Percentiles rank a stretch among this genome's conserved stretches.
Evolutionary conservation across 208 protist genomes (phyloP).

Genomic region (Crithidia mellificae): DNA sequence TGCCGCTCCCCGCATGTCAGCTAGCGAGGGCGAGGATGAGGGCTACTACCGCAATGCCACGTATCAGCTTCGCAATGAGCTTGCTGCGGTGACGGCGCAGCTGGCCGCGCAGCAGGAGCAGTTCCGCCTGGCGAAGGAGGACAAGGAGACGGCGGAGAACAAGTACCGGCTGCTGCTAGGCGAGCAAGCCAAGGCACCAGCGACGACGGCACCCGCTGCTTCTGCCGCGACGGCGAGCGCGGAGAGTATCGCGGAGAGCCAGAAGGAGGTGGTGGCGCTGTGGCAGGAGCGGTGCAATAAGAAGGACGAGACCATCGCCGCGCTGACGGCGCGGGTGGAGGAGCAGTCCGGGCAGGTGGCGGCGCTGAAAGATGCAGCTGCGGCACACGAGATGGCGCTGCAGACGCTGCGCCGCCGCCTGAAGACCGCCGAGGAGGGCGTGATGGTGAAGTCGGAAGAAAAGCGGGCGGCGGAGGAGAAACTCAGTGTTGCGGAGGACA

Average conservation of each 20-base stretch:
- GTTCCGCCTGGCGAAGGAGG: slow-evolving; percentile 35
- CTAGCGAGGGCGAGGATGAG: slow-evolving; percentile 28
- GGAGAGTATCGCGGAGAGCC: not conserved
- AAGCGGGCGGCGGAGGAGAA: slow-evolving; percentile 52
- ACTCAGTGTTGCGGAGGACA: slow-evolving; percentile 59
- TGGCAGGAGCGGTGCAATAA: slow-evolving; percentile 46
- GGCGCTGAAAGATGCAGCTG: slow-evolving; percentile 54
- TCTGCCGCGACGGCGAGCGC: not conserved
- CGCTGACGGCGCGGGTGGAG: slow-evolving; percentile 52
- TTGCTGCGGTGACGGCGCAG: slow-evolving; percentile 36
- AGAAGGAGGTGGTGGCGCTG: slow-evolving; percentile 21
- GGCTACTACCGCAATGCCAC: slow-evolving; percentile 43
- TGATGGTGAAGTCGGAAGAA: slow-evolving; percentile 55
- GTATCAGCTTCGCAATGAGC: slow-evolving; percentile 53
- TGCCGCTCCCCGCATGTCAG: not conserved
- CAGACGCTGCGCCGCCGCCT: slow-evolving; percentile 54
- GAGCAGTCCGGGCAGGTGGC: slow-evolving; percentile 46
- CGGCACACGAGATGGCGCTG: slow-evolving; percentile 55
- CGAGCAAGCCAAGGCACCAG: slow-evolving; percentile 28
- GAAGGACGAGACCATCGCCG: slow-evolving; percentile 57
- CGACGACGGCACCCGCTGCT: not conserved
- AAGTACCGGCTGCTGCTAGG: slow-evolving; percentile 57
- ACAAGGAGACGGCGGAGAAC: slow-evolving; percentile 40
- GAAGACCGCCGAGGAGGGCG: slow-evolving; percentile 48
- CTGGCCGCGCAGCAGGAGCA: slow-evolving; percentile 44